phyloP scores from a whole-genome alignment of 2,329 filamentous ascomycete species.

The Mycocentrospora acerina region DNA sequence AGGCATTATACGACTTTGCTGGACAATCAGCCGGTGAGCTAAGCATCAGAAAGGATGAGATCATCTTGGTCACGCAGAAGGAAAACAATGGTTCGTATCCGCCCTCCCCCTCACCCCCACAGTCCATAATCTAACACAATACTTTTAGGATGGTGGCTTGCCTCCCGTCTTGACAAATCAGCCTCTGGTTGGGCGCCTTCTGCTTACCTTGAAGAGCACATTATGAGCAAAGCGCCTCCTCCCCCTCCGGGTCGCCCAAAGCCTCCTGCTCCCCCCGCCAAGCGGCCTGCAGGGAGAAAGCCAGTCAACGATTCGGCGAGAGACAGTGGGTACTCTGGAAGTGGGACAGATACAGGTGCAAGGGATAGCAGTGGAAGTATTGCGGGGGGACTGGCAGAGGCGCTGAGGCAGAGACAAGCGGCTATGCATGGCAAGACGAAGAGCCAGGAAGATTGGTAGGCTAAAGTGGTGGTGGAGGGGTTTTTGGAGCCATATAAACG shows the following conservation, averaged over 20 bases:
- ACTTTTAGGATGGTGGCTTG: conserved; percentile 87
- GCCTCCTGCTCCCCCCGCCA: conserved; percentile 76
- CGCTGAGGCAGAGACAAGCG: conserved; percentile 51
- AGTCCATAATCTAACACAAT: conserved; percentile 19
- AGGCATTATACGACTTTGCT: conserved; percentile 88
- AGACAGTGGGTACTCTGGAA: conserved; percentile 58
- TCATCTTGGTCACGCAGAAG: conserved; percentile 89
- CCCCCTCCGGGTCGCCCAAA: conserved; percentile 62
- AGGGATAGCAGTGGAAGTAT: conserved; percentile 47
- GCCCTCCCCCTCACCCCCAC: not conserved
- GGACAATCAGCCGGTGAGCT: conserved; percentile 85
- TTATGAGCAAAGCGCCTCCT: conserved; percentile 56
- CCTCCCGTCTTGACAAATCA: conserved; percentile 66
- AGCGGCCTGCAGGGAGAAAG: conserved; percentile 75
- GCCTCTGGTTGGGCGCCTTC: conserved; percentile 93
- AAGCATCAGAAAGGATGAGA: conserved; percentile 73
- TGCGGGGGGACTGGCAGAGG: conserved; percentile 54
- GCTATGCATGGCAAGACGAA: conserved; percentile 48
- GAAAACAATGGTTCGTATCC: conserved; percentile 80
- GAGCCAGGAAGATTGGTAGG: conserved; percentile 40
- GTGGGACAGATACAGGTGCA: conserved; percentile 39
- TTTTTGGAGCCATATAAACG: no score
- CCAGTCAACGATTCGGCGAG: conserved; percentile 68
- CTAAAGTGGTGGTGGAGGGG: not conserved
- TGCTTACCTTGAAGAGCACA: conserved; percentile 87